phyloP scores from a whole-genome alignment of 2,329 filamentous ascomycete genomes.

The Zasmidium citrigriseum region DNA sequence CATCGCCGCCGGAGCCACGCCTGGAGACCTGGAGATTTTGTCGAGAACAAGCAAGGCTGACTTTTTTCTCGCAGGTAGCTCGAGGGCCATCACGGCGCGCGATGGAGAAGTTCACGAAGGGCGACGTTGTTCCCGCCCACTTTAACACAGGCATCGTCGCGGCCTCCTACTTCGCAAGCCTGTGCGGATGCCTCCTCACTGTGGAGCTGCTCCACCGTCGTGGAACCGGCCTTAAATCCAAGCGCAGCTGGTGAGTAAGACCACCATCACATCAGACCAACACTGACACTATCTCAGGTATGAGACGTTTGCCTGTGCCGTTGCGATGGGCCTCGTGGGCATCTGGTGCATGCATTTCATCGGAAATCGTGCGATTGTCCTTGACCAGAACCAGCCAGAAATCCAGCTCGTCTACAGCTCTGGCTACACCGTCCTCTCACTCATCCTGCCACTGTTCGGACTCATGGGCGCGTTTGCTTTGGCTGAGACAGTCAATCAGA shows the following conservation, averaged over 20 bases:
- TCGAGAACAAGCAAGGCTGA: neutral
- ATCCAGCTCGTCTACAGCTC: constrained; percentile 73
- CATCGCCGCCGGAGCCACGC: too few species aligned
- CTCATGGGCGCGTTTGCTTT: constrained; percentile 71
- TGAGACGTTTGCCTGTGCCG: constrained; percentile 43
- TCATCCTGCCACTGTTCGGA: constrained; percentile 76
- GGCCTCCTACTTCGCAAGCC: constrained; percentile 69
- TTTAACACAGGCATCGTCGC: constrained; percentile 63
- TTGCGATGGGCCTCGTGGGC: constrained; percentile 50
- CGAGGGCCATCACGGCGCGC: neutral
- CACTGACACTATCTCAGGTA: constrained; percentile 32
- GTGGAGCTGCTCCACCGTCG: constrained; percentile 75
- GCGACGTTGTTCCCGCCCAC: constrained; percentile 37
- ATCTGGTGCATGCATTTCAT: constrained; percentile 72
- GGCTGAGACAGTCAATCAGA: constrained; percentile 51
- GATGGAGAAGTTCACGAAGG: neutral
- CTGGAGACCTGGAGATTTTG: too few species aligned
- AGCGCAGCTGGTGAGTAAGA: constrained; percentile 33
- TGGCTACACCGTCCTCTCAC: constrained; percentile 72
- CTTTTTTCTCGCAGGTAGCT: neutral
- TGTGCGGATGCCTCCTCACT: constrained; percentile 74
- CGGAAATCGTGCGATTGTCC: constrained; percentile 75
- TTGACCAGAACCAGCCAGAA: constrained; percentile 60
- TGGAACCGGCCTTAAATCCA: constrained; percentile 31
- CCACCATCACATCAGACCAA: neutral